These are phyloP conservation scores for Dryas drummondii DNA, from an alignment of 306 rosid species.

Conservation along the genomic window DNA sequence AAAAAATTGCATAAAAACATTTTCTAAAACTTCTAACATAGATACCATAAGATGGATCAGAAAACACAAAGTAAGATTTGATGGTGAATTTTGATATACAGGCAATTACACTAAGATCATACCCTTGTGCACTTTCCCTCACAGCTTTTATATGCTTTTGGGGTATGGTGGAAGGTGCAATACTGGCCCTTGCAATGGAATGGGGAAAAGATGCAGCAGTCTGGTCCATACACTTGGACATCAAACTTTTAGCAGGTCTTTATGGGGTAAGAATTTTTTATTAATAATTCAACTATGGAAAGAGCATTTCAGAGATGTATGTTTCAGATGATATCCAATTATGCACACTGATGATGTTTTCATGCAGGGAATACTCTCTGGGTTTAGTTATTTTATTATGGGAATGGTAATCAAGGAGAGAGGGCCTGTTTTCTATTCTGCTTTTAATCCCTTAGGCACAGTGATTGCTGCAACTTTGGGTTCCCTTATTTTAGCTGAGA, in stretches of 20 bases:
- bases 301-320: no score
- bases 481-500: slow-evolving; percentile 33
- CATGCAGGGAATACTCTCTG: slow-evolving; percentile 43
- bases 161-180: slow-evolving; percentile 33
- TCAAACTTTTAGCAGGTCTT: slow-evolving; percentile 29
- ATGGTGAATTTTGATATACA: slow-evolving; percentile 1
- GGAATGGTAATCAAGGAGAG: slow-evolving; percentile 34
- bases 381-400: slow-evolving; percentile 28
- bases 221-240: slow-evolving; percentile 40
- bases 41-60: no score
- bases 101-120: slow-evolving; percentile 40
- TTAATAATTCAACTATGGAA: background rate
- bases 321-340: no score
- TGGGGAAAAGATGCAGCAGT: slow-evolving; percentile 17
- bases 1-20: no score
- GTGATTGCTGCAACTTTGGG: slow-evolving; percentile 43
- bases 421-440: slow-evolving; percentile 49
- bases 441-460: slow-evolving; percentile 42
- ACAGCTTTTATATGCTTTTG: slow-evolving; percentile 40
- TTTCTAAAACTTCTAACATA: no score
- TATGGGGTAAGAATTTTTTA: slow-evolving; percentile 29
- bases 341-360: background rate
- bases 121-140: slow-evolving; percentile 45
- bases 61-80: no score
- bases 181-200: slow-evolving; percentile 38